Evolutionary conservation across 2,329 filamentous ascomycete genomes (phyloP).

Genomic region (Ascomycota sp.): DNA sequence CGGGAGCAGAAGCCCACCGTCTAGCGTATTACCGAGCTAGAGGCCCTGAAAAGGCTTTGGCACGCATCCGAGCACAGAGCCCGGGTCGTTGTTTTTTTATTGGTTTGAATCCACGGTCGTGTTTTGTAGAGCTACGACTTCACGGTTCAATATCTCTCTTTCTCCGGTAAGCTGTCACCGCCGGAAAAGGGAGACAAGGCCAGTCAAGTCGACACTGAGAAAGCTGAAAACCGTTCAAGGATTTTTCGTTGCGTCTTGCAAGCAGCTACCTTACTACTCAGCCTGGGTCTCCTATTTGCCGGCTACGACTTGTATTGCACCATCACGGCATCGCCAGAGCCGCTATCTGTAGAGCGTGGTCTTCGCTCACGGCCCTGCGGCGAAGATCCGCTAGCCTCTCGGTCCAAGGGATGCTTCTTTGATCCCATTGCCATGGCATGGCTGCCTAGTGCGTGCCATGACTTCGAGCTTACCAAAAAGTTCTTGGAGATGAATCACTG

Average conservation of each 20-base stretch:
- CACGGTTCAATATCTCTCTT: too few relatives aligned
- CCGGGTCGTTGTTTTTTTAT: too few relatives aligned
- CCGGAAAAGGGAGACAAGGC: background rate
- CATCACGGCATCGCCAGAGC: background rate
- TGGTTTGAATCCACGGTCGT: too few relatives aligned
- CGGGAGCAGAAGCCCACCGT: too few relatives aligned
- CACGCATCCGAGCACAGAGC: too few relatives aligned
- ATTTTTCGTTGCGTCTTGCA: background rate
- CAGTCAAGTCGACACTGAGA: background rate
- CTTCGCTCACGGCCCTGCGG: background rate
- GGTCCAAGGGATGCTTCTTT: constrained; percentile 1
- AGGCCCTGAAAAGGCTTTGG: too few relatives aligned
- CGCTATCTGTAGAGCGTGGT: background rate
- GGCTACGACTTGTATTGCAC: constrained; percentile 1
- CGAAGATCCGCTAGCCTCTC: background rate
- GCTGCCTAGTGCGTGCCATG: constrained; percentile 1
- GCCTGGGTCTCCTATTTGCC: background rate
- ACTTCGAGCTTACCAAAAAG: constrained; percentile 1
- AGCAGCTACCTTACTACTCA: background rate
- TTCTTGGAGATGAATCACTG: constrained; percentile 1
- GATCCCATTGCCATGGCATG: constrained; percentile 2
- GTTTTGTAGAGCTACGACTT: too few relatives aligned
- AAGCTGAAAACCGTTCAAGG: background rate
- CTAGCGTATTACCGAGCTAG: too few relatives aligned
- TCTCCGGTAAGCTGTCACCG: background rate